Evolutionary conservation across 805 yeast genomes (phyloP), one percentile per base, ranked within the genome.

Genomic region (Wickerhamiella occidentalis): DNA sequence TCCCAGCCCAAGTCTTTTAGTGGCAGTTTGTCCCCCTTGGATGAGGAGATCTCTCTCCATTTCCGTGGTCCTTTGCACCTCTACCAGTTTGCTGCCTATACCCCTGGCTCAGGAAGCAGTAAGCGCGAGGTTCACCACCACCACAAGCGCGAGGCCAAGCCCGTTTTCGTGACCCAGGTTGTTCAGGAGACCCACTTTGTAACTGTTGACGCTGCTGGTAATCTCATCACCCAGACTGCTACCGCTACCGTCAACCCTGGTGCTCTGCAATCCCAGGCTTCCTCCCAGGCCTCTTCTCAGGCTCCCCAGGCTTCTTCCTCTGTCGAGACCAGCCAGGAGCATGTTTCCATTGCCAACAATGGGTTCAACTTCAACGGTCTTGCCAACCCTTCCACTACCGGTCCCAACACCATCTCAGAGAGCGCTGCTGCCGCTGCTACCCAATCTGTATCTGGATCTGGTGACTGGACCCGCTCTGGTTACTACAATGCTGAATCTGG

Each of bases 11-110:
- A 60, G 36, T 61, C 79, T 7, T 82, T 86, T 72, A 71, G 80
- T 13, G 95, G 95, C 49, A 60, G 76, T 51, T 67, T 85, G 65
- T 68, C 88, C 49, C 95, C 95, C 36, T 72, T 86, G 54, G 82
- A 85, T 66, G 92, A 85, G 71, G 95, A 86, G 67, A 69, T 86
- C 54, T 80, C 94, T 30, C 79, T 86, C 52, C 95, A 86, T 67
- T 82, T 85, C 73, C 81, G 95, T 73, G 95, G 95, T 59, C 95
- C 95, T 33, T 62, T 86, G 58, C 74, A 77, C 63, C 77, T 86
- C 63, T 69, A 72, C 61, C 85, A 85, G 69, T 86, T 92, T 63
- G 96, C 88, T 66, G 96, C 85, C 50, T 92, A 88, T 74, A 79
- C 80, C 61, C 70, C 54, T 65, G 57, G 58, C 72, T 67, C 62